phyloP scores from a whole-genome alignment of 2,329 filamentous ascomycete genomes.

The Cyphellophora europaea region DNA sequence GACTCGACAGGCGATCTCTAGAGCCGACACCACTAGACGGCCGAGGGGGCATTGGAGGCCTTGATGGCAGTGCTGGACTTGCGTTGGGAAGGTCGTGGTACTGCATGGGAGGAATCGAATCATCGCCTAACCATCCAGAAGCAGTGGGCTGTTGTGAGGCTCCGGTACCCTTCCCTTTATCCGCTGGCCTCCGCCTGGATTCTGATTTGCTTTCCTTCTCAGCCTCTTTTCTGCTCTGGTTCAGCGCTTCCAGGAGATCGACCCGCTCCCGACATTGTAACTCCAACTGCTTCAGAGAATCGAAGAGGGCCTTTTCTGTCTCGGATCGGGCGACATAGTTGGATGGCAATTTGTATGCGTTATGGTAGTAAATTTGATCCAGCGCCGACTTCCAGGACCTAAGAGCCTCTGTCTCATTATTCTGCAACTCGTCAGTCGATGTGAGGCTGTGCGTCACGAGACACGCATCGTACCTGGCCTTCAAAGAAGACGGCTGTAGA shows the following conservation, averaged over 20 bases:
- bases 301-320: slow-evolving; percentile 72
- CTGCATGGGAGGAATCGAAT: slow-evolving; percentile 69
- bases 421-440: slow-evolving; percentile 42
- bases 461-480: slow-evolving; percentile 54
- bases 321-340: slow-evolving; percentile 64
- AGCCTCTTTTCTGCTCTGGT: slow-evolving; percentile 47
- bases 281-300: slow-evolving; percentile 75
- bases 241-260: slow-evolving; percentile 73
- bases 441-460: not conserved
- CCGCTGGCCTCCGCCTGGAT: not conserved
- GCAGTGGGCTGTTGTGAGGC: not conserved
- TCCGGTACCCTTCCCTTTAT: not conserved
- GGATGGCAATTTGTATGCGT: slow-evolving; percentile 62
- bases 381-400: slow-evolving; percentile 84
- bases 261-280: slow-evolving; percentile 89
- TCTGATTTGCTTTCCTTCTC: slow-evolving; percentile 10
- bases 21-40: slow-evolving; percentile 22
- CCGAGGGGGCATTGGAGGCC: slow-evolving; percentile 32
- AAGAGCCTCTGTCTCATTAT: slow-evolving; percentile 83
- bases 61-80: slow-evolving; percentile 48
- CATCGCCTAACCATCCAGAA: slow-evolving; percentile 65
- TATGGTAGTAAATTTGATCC: slow-evolving; percentile 79
- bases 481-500: slow-evolving; percentile 97
- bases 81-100: slow-evolving; percentile 77
- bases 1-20: slow-evolving; percentile 31